Conservation (phyloP, 2,329 filamentous ascomycete genomes). For the Westerdykella aurantiaca region DNA sequence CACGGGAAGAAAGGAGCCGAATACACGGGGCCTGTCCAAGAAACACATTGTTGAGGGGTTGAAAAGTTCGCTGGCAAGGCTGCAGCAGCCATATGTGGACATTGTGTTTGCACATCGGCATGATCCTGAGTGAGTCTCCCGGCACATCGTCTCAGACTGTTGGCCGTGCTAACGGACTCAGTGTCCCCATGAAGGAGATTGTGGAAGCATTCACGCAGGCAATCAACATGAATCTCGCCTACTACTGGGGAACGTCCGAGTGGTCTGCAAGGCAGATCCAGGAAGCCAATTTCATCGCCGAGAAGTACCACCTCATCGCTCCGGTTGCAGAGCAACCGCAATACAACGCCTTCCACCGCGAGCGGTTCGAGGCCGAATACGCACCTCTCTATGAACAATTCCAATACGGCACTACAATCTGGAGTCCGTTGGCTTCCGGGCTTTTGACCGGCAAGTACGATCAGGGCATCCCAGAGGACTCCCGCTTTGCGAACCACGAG, state of each 20-base stretch:
- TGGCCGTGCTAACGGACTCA: slow-evolving; percentile 8
- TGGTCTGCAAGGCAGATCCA: slow-evolving; percentile 56
- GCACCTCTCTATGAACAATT: slow-evolving; percentile 52
- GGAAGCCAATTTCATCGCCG: slow-evolving; percentile 54
- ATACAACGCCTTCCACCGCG: slow-evolving; percentile 58
- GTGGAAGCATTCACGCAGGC: slow-evolving; percentile 51
- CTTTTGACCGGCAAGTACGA: slow-evolving; percentile 61
- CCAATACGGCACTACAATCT: slow-evolving; percentile 54
- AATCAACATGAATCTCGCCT: slow-evolving; percentile 53
- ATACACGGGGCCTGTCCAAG: slow-evolving; percentile 46
- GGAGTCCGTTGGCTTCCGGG: slow-evolving; percentile 52
- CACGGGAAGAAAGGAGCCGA: slow-evolving; percentile 54
- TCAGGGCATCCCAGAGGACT: slow-evolving; percentile 56
- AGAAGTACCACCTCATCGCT: slow-evolving; percentile 58
- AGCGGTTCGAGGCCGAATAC: slow-evolving; percentile 58
- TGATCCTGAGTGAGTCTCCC: slow-evolving; percentile 41
- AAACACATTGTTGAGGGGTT: slow-evolving; percentile 54
- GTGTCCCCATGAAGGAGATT: slow-evolving; percentile 58
- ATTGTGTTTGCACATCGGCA: slow-evolving; percentile 58
- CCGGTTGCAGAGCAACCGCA: slow-evolving; percentile 52
- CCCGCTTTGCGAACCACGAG: slow-evolving; percentile 54
- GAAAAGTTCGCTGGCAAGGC: slow-evolving; percentile 52
- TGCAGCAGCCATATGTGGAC: slow-evolving; percentile 62
- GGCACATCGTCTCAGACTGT: background rate
- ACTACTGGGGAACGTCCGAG: slow-evolving; percentile 56